Percentiles rank a stretch among this genome's conserved stretches.
Conservation (phyloP, 164 flowering plant species). For the Saururus chinensis region DNA sequence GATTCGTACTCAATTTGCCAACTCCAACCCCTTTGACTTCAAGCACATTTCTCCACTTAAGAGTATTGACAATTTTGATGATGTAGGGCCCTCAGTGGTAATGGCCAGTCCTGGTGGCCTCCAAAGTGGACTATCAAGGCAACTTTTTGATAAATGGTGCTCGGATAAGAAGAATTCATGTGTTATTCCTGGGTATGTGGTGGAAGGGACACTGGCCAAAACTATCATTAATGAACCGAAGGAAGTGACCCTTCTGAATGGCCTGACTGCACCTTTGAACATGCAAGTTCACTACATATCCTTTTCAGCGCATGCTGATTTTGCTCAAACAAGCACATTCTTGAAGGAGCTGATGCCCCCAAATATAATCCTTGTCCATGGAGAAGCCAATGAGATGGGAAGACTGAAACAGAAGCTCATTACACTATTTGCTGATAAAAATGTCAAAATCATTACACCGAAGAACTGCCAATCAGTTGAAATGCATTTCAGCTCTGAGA, state of each 20-base stretch:
- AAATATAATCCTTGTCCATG: conserved; percentile 90
- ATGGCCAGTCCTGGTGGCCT: conserved; percentile 95
- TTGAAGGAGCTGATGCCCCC: conserved; percentile 90
- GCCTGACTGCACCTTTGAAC: conserved; percentile 80
- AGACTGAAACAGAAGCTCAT: conserved; percentile 85
- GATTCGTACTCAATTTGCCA: conserved; percentile 69
- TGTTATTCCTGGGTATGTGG: conserved; percentile 87
- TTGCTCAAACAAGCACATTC: conserved; percentile 80
- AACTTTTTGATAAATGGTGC: conserved; percentile 93
- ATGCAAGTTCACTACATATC: conserved; percentile 94
- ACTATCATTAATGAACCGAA: conserved; percentile 86
- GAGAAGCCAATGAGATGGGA: conserved; percentile 91
- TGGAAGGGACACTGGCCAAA: conserved; percentile 87
- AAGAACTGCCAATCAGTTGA: conserved; percentile 96
- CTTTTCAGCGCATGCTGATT: conserved; percentile 97
- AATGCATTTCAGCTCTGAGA: conserved; percentile 86
- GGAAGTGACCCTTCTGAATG: conserved; percentile 90
- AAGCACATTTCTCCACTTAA: conserved; percentile 73
- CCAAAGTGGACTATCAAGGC: conserved; percentile 89
- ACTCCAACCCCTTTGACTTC: conserved; percentile 82
- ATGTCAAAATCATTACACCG: conserved; percentile 71
- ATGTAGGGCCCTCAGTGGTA: conserved; percentile 93
- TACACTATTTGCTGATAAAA: conserved; percentile 58
- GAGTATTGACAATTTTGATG: conserved; percentile 76
- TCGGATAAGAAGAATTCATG: conserved; percentile 89